phyloP scores from a whole-genome alignment of 805 yeast genomes.

The Cyberlindnera subsufficiens region DNA sequence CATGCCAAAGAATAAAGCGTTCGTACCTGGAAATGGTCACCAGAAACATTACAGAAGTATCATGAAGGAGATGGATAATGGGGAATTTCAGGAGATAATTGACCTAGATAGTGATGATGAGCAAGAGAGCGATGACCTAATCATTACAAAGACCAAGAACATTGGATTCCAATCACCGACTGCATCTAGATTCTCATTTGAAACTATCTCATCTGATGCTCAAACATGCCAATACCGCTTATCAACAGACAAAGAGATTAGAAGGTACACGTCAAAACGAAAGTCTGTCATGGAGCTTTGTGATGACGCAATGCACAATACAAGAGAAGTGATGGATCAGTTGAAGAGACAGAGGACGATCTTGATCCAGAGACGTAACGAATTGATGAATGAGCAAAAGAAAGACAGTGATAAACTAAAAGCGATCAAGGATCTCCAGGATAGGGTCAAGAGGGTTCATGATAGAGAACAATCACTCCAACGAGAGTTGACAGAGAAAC shows the following conservation, averaged over 20 bases:
- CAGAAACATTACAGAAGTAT: constrained; percentile 8
- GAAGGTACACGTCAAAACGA: constrained; percentile 11
- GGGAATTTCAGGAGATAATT: constrained; percentile 18
- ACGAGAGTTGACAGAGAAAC: constrained; percentile 2
- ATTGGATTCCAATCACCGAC: constrained; percentile 12
- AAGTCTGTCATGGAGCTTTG: constrained; percentile 18
- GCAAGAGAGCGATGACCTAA: not conserved
- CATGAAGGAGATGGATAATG: constrained; percentile 14
- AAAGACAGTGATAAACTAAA: constrained; percentile 9
- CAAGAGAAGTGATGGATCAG: constrained; percentile 17
- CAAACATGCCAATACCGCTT: constrained; percentile 8
- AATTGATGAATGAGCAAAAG: constrained; percentile 10
- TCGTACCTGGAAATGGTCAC: no score
- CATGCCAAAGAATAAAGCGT: no score
- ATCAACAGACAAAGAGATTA: not conserved
- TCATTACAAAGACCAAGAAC: not conserved
- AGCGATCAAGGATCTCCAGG: constrained; percentile 10
- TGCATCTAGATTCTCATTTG: constrained; percentile 19
- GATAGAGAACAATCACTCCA: constrained; percentile 5
- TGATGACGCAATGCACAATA: constrained; percentile 21
- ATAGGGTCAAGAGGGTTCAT: constrained; percentile 8
- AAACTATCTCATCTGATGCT: constrained; percentile 20
- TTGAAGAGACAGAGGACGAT: constrained; percentile 21
- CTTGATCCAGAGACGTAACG: constrained; percentile 9
- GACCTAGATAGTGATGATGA: constrained; percentile 19